Percentiles rank a stretch among this genome's conserved stretches.
phyloP scores from a whole-genome alignment of 164 flowering plant genomes.

The Sextonia rubra region DNA sequence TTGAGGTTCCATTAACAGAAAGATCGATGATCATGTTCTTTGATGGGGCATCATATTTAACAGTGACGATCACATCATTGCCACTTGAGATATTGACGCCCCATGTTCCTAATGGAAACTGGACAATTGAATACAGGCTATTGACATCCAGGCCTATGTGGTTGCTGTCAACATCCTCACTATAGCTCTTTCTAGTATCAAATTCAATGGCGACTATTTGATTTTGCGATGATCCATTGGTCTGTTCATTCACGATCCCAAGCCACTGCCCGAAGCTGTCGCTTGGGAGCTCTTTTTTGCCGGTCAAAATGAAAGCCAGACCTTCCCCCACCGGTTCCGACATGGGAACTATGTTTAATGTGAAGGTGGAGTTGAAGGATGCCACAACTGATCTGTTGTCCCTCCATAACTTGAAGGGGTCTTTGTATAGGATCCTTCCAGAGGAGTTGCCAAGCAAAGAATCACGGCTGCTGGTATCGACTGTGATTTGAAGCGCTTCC shows the following conservation, averaged over 20 bases:
- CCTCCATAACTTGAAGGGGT: conserved; percentile 17
- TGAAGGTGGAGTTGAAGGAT: conserved; percentile 27
- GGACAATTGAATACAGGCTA: conserved; percentile 17
- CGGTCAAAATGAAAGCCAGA: conserved; percentile 38
- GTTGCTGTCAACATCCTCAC: conserved; percentile 37
- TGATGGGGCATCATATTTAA: conserved; percentile 46
- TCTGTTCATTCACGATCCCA: conserved; percentile 29
- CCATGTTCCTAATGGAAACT: conserved; percentile 13
- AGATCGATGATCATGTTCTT: conserved; percentile 9
- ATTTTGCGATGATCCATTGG: conserved; percentile 28
- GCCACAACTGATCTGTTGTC: not conserved
- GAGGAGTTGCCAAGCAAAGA: not conserved
- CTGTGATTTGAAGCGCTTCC: not conserved
- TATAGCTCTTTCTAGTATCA: conserved; percentile 12
- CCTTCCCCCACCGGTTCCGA: conserved; percentile 38
- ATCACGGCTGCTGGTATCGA: not conserved
- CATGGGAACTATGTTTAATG: conserved; percentile 13
- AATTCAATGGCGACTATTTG: conserved; percentile 30
- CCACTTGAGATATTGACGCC: conserved; percentile 24
- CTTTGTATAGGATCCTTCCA: conserved; percentile 2
- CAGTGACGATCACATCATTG: conserved; percentile 3
- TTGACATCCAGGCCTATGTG: conserved; percentile 49
- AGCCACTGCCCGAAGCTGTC: conserved; percentile 29
- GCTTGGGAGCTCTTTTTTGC: conserved; percentile 10
- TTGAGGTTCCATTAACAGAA: not conserved